These are phyloP conservation scores for Boletales sp. DNA, from an alignment of 768 basidiomycete species.

Conservation along the genomic window DNA sequence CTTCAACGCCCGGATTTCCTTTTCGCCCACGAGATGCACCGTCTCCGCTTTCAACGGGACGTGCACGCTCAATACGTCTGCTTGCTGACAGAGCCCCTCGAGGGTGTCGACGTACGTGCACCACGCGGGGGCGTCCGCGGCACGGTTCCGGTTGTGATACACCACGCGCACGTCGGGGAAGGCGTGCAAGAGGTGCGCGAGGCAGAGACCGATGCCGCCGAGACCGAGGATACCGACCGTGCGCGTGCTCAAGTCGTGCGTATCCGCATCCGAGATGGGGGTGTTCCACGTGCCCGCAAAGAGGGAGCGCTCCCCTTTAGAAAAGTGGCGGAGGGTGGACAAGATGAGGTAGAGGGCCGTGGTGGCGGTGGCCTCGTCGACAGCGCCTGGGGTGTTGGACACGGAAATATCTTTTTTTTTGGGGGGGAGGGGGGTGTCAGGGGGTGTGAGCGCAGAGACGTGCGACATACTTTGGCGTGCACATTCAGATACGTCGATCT, in stretches of 20 bases:
- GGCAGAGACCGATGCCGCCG: conserved; percentile 70
- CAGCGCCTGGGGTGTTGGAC: conserved; percentile 87
- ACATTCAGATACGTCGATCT: conserved; percentile 74
- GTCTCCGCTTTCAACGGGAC: conserved; percentile 78
- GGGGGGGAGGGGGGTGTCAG: neutral
- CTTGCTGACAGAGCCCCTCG: conserved; percentile 57
- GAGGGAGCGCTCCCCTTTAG: conserved; percentile 52
- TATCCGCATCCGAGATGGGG: conserved; percentile 39
- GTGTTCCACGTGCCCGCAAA: conserved; percentile 62
- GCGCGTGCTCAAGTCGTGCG: conserved; percentile 64
- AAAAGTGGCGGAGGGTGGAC: conserved; percentile 71
- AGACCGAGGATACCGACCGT: conserved; percentile 74
- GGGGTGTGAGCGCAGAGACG: neutral
- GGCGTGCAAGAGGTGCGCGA: conserved; percentile 67
- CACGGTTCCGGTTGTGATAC: conserved; percentile 68
- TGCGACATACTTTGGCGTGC: conserved; percentile 54
- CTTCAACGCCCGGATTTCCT: conserved; percentile 74
- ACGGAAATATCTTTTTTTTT: conserved; percentile 49
- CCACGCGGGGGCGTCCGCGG: conserved; percentile 60
- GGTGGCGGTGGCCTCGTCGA: conserved; percentile 89
- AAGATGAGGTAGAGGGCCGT: conserved; percentile 82
- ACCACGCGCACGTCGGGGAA: conserved; percentile 89
- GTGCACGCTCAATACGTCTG: conserved; percentile 86
- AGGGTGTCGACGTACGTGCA: conserved; percentile 72
- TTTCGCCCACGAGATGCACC: conserved; percentile 67